These are phyloP conservation scores for Phytophthora rubi DNA, from an alignment of 352 stramenopile genomes.

Conservation along the genomic window DNA sequence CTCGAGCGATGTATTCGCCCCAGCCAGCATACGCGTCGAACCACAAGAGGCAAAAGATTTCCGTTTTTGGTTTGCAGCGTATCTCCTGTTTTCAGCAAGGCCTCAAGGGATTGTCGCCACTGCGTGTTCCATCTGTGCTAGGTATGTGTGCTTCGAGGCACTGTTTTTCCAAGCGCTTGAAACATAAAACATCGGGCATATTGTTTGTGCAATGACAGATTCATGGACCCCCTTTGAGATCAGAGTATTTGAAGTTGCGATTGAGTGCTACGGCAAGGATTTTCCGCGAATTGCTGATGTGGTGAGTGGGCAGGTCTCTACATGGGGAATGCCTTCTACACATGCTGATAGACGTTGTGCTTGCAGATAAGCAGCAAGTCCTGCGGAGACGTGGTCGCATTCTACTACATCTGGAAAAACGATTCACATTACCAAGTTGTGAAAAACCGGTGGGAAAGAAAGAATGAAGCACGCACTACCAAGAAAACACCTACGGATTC, in stretches of 20 bases:
- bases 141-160: conserved; percentile 32
- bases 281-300: conserved; percentile 75
- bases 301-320: conserved; percentile 38
- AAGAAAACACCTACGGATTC: conserved; percentile 28
- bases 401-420: conserved; percentile 92
- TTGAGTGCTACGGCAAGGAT: conserved; percentile 88
- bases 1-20: conserved; percentile 58
- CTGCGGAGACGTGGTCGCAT: conserved; percentile 74
- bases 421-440: conserved; percentile 84
- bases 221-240: conserved; percentile 84
- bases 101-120: conserved; percentile 49
- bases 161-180: neutral
- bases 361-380: conserved; percentile 72
- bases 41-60: conserved; percentile 60
- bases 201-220: conserved; percentile 41
- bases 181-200: neutral
- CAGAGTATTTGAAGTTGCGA: conserved; percentile 82
- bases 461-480: conserved; percentile 34
- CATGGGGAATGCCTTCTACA: neutral
- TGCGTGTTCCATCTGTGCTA: conserved; percentile 54
- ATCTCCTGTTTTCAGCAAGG: conserved; percentile 55
- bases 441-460: conserved; percentile 80
- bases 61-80: conserved; percentile 61
- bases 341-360: conserved; percentile 10
- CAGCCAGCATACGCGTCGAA: conserved; percentile 41